Evolutionary conservation across 2,329 filamentous ascomycete species (phyloP).

Genomic region (Aspergillus brasiliensis): DNA sequence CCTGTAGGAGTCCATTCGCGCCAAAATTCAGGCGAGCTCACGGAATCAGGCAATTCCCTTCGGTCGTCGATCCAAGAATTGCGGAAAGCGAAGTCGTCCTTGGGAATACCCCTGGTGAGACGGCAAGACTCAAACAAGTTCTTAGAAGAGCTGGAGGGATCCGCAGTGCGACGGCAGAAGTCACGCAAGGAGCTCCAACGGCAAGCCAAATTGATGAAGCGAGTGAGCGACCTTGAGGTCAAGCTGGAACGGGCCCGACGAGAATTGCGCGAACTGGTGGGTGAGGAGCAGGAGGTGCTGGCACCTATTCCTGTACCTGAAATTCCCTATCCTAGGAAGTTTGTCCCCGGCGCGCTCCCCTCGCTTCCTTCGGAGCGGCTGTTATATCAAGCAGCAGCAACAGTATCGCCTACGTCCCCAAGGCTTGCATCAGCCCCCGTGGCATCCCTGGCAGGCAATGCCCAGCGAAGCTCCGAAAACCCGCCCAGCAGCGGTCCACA

Average conservation of each 20-base stretch:
- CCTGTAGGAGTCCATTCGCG: conserved; percentile 17
- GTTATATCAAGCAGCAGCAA: conserved; percentile 31
- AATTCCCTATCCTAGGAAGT: conserved; percentile 36
- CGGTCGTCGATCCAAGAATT: conserved; percentile 40
- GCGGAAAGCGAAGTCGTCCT: conserved; percentile 34
- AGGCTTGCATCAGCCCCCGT: conserved; percentile 13
- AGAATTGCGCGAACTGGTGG: conserved; percentile 55
- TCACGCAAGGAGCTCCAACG: conserved; percentile 60
- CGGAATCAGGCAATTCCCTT: conserved; percentile 31
- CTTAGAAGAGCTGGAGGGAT: conserved; percentile 28
- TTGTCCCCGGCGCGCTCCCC: conserved; percentile 47
- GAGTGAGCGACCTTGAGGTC: conserved; percentile 62
- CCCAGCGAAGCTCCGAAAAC: not conserved
- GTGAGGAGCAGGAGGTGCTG: conserved; percentile 32
- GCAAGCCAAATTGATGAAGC: conserved; percentile 60
- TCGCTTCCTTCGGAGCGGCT: conserved; percentile 51
- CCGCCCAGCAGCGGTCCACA: not conserved
- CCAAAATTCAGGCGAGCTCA: conserved; percentile 16
- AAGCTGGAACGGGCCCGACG: conserved; percentile 59
- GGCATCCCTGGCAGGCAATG: conserved; percentile 8
- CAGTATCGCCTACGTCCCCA: conserved; percentile 13
- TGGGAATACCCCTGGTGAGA: conserved; percentile 32
- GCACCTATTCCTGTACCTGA: conserved; percentile 24
- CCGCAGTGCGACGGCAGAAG: conserved; percentile 48
- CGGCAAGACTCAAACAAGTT: conserved; percentile 32